Percentiles rank a stretch among this genome's conserved stretches.
Evolutionary conservation across 2,329 filamentous ascomycete species (phyloP).

Genomic region (Botryotinia convoluta): DNA sequence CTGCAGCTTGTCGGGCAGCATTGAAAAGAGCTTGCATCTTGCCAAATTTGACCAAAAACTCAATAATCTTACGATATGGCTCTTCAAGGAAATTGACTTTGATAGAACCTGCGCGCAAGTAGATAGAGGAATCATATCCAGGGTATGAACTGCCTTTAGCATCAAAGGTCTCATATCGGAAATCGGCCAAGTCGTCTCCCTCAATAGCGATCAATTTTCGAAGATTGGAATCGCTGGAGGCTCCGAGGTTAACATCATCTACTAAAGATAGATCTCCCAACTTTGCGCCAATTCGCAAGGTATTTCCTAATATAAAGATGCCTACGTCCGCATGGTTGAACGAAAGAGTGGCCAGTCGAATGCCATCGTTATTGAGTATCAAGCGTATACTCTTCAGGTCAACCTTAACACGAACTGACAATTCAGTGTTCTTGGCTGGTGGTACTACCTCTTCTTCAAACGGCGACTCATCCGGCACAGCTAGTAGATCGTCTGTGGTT

Average conservation of each 20-base stretch:
- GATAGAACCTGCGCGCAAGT: conserved; percentile 86
- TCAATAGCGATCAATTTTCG: conserved; percentile 91
- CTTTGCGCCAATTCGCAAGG: conserved; percentile 82
- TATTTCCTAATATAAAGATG: conserved; percentile 79
- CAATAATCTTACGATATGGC: conserved; percentile 95
- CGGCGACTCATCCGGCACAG: conserved; percentile 9
- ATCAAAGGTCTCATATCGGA: conserved; percentile 96
- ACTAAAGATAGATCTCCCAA: conserved; percentile 85
- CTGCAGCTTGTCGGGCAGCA: conserved; percentile 88
- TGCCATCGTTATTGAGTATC: conserved; percentile 96
- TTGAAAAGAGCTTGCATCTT: conserved; percentile 99
- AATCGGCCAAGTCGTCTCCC: conserved; percentile 92
- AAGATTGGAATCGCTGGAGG: conserved; percentile 74
- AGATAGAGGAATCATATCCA: conserved; percentile 91
- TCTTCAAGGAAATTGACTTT: conserved; percentile 97
- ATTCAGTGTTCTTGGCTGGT: conserved; percentile 26
- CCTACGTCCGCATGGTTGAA: conserved; percentile 90
- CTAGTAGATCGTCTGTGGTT: conserved; percentile 32
- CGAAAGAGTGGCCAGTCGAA: conserved; percentile 86
- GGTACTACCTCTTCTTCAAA: conserved; percentile 31
- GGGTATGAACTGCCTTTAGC: conserved; percentile 70
- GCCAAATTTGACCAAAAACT: conserved; percentile 97
- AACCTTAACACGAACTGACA: conserved; percentile 81
- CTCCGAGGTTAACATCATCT: conserved; percentile 91
- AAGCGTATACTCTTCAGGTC: conserved; percentile 90